Base-by-base conservation (phyloP, 1,139 yeast species). In the Suhomyces coccinellae region DNA sequence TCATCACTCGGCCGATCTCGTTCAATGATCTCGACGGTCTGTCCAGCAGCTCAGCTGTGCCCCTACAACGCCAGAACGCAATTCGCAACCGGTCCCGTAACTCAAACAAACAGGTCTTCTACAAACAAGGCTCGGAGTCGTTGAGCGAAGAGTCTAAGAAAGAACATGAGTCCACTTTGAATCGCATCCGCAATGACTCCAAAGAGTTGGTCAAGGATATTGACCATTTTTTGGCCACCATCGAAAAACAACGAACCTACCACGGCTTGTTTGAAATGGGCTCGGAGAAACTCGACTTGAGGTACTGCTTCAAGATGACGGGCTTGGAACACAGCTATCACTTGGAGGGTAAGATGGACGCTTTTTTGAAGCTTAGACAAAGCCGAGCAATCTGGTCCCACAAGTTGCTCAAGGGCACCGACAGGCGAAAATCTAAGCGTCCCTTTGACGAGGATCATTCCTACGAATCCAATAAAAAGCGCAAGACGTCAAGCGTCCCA, bases 1-100 rank as follows among this genome's bases (percentile, higher is more conserved):
- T 46, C 10, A 46, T 46, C n/a, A 41, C 45, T n/a, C 39, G 49
- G 6, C 46, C 42, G 10, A 34, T 46, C n/a, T 27, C 43, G 6
- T 39, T 46, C 33, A 34, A 40, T 28, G 33, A 38, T 3, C 31
- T 30, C 22, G 38, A 35, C 8, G 34, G 29, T 7, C 29, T 34
- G 14, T 17, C 41, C 9, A 33, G 33, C 32, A 14, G 37, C 13
- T 40, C 41, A 2, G 57, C 47, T 8, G 33, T 54, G 2, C 55
- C 56, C 3, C 40, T 55, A 7, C 52, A 44, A 16, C 29, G 58
- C 11, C 58, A 52, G 31, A 55, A 55, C 45, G 58, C 58, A 29
- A 50, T 55, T 3, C 45, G 53, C 14, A 33, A 22, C 26, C 24
- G 49, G 7, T 11, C 14, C n/a, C 30, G 48, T 12, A 29, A 27